phyloP scores from a whole-genome alignment of 495 filamentous ascomycete genomes.

The Amorphotheca resinae region DNA sequence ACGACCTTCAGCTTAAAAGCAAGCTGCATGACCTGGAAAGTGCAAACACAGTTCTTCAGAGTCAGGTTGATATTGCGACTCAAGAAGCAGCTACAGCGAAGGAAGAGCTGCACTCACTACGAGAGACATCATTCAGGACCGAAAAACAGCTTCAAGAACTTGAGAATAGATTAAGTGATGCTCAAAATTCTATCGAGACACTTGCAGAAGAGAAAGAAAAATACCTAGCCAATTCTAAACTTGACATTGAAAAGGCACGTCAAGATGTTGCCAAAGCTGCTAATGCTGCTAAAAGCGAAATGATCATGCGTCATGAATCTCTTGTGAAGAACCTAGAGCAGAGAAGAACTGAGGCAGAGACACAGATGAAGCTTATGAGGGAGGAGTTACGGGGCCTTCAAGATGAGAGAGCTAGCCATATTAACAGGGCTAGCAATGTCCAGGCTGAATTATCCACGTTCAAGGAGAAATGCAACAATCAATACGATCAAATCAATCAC shows the following conservation, averaged over 20 bases:
- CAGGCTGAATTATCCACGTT: conserved; percentile 10
- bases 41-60: conserved; percentile 4
- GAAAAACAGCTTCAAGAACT: conserved; percentile 16
- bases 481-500: conserved; percentile 16
- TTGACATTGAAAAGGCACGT: conserved; percentile 8
- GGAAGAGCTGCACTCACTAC: conserved; percentile 13
- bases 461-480: conserved; percentile 18
- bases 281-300: conserved; percentile 5
- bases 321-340: conserved; percentile 14
- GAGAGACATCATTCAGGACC: conserved; percentile 15
- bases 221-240: background rate
- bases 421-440: conserved; percentile 8
- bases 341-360: conserved; percentile 13
- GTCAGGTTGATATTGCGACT: conserved; percentile 12
- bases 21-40: conserved; percentile 12
- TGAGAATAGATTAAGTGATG: conserved; percentile 15
- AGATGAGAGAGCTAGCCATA: conserved; percentile 10
- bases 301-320: conserved; percentile 16
- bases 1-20: conserved; percentile 4
- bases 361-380: conserved; percentile 3
- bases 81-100: conserved; percentile 13
- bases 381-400: conserved; percentile 11
- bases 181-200: conserved; percentile 7
- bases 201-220: conserved; percentile 16
- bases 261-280: conserved; percentile 8